phyloP scores from a whole-genome alignment of 805 yeast species.

The Ogataea haglerorum region DNA sequence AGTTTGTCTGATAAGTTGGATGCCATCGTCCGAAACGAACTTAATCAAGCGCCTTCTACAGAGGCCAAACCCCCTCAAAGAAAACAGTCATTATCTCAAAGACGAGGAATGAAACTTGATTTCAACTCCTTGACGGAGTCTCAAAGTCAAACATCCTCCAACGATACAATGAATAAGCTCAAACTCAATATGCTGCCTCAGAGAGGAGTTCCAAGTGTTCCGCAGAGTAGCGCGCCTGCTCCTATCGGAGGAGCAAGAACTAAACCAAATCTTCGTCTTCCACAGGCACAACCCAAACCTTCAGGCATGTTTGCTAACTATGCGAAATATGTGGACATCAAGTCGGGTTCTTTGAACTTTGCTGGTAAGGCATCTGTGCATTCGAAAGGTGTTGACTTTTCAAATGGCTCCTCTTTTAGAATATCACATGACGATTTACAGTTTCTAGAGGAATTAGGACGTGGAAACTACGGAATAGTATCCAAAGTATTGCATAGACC shows the following conservation, averaged over 20 bases:
- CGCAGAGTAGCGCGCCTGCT: conserved; percentile 20
- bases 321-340: conserved; percentile 84
- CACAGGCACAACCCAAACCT: conserved; percentile 32
- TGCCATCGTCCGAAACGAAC: conserved; percentile 4
- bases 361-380: conserved; percentile 91
- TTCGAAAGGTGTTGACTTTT: conserved; percentile 87
- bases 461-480: conserved; percentile 96
- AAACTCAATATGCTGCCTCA: conserved; percentile 26
- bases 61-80: conserved; percentile 15
- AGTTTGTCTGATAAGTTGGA: conserved; percentile 4
- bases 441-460: conserved; percentile 82
- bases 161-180: conserved; percentile 17
- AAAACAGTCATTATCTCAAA: conserved; percentile 47
- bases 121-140: conserved; percentile 23
- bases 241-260: conserved; percentile 1
- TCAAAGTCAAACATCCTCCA: background rate
- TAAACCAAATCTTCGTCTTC: conserved; percentile 24
- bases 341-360: conserved; percentile 87
- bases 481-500: conserved; percentile 91
- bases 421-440: conserved; percentile 83
- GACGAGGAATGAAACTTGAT: conserved; percentile 53
- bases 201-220: conserved; percentile 23
- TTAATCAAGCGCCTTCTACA: background rate
- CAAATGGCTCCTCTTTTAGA: conserved; percentile 81
- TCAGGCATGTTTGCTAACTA: conserved; percentile 77